These are phyloP conservation scores for Lanmaoa pseudosensibilis DNA, from an alignment of 768 basidiomycete species.

Conservation along the genomic window DNA sequence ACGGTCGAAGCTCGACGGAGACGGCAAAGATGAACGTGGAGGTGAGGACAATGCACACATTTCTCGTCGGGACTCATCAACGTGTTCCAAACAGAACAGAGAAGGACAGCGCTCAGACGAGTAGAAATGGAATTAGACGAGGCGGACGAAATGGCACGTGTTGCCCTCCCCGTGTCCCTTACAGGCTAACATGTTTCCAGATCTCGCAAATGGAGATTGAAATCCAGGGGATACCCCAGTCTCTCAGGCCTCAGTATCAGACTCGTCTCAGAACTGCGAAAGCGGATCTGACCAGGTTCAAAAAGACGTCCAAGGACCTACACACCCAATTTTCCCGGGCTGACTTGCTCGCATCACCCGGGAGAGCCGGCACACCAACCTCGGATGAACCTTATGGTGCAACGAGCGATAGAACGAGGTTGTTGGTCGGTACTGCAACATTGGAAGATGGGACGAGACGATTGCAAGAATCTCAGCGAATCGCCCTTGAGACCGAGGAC, in stretches of 20 bases:
- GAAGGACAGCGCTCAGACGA: conserved; percentile 74
- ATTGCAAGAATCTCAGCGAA: conserved; percentile 84
- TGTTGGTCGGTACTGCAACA: conserved; percentile 74
- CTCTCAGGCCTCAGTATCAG: conserved; percentile 75
- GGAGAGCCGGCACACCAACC: conserved; percentile 34
- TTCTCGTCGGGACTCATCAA: neutral
- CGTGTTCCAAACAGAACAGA: conserved; percentile 57
- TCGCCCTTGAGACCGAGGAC: conserved; percentile 95
- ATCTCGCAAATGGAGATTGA: conserved; percentile 99
- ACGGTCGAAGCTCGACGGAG: conserved; percentile 72
- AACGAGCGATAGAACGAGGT: conserved; percentile 70
- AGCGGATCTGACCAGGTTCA: conserved; percentile 70
- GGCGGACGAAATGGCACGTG: conserved; percentile 90
- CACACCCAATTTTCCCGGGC: conserved; percentile 68
- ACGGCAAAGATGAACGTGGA: conserved; percentile 61
- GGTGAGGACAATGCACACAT: conserved; percentile 47
- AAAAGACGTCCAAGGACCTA: conserved; percentile 77
- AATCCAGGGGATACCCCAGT: conserved; percentile 90
- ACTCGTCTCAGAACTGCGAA: conserved; percentile 74
- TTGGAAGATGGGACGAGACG: conserved; percentile 84
- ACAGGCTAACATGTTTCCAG: conserved; percentile 40
- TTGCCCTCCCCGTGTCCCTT: neutral
- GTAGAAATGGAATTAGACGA: conserved; percentile 97
- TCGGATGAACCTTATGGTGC: conserved; percentile 82
- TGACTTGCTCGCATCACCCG: conserved; percentile 68